A percentile compares a stretch with the other conserved stretches of the same genome.
Conservation (phyloP, 768 basidiomycete species). For the Serendipita sp. region DNA sequence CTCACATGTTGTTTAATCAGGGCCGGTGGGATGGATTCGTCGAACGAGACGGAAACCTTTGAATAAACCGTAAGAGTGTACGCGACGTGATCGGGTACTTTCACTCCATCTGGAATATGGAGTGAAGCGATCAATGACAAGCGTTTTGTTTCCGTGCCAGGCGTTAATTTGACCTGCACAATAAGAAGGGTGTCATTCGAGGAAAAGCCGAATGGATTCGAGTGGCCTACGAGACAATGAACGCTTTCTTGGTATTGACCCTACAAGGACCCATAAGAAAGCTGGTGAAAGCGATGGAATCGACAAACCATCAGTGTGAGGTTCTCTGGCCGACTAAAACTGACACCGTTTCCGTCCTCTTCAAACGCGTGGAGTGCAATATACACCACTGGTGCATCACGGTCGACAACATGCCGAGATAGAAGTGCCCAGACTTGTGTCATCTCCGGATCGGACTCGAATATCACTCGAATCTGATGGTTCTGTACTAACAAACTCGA, state of each 20-base stretch:
- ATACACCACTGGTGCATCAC: conserved; percentile 45
- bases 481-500: background rate
- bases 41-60: background rate
- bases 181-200: conserved; percentile 12
- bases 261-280: background rate
- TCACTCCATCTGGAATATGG: background rate
- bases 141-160: background rate
- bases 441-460: conserved; percentile 6
- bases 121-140: background rate
- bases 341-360: conserved; percentile 9
- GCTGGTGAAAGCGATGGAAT: background rate
- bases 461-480: background rate
- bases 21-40: background rate
- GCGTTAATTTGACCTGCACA: background rate
- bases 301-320: background rate
- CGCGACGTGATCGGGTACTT: background rate
- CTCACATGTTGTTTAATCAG: background rate
- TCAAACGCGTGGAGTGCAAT: conserved; percentile 41
- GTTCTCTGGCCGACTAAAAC: background rate
- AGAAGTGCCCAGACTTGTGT: conserved; percentile 68
- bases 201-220: no score
- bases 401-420: conserved; percentile 54
- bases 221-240: background rate
- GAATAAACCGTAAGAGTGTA: background rate
- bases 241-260: background rate